phyloP scores from a whole-genome alignment of 768 basidiomycete species.

The Amanita rubescens region DNA sequence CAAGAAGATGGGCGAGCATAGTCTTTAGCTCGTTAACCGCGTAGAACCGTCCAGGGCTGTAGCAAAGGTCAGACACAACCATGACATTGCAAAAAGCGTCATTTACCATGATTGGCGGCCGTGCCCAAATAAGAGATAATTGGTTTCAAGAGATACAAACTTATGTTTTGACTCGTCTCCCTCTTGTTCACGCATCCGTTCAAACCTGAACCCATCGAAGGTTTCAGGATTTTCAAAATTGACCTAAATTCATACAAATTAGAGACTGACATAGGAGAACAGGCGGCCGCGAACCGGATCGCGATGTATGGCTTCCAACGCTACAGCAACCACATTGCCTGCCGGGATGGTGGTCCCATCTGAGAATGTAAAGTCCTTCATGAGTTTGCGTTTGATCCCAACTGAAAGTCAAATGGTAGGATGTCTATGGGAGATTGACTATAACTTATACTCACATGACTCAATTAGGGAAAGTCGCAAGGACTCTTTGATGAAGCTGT shows the following conservation, averaged over 20 bases:
- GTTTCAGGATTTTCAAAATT: constrained; percentile 25
- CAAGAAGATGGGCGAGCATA: constrained; percentile 23
- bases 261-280: too few species aligned
- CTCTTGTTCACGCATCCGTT: constrained; percentile 20
- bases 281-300: constrained; percentile 2
- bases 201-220: constrained; percentile 38
- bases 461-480: constrained; percentile 21
- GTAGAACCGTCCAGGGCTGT: constrained; percentile 27
- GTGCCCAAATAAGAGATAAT: constrained; percentile 29
- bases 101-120: constrained; percentile 17
- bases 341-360: constrained; percentile 20
- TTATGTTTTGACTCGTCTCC: constrained; percentile 24
- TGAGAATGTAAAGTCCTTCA: constrained; percentile 31
- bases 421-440: constrained; percentile 13
- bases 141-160: constrained; percentile 18
- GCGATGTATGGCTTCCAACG: constrained; percentile 10
- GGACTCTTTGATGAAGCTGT: constrained; percentile 40
- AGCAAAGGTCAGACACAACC: not conserved
- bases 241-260: constrained; percentile 5
- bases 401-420: constrained; percentile 7
- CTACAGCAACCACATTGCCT: constrained; percentile 16
- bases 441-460: constrained; percentile 17
- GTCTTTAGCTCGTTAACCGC: constrained; percentile 26
- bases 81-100: not conserved
- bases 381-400: constrained; percentile 22